Base-by-base conservation (phyloP, 2,329 filamentous ascomycete genomes). In the Botryotinia convoluta region DNA sequence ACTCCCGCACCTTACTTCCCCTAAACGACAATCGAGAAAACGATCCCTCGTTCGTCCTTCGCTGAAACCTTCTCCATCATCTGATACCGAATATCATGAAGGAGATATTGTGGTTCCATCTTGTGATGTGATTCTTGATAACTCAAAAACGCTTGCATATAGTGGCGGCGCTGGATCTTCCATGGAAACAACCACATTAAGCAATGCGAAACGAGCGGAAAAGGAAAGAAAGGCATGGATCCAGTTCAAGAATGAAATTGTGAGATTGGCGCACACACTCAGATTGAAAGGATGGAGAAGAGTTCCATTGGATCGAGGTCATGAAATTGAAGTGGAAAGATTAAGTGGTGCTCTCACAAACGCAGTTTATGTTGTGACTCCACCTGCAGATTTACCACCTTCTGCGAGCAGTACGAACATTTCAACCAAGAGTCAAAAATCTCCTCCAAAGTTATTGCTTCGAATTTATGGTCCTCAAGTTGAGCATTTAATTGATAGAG, bases 401-500 rank as follows among this genome's bases (percentile, higher is more conserved):
- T 71, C 72, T 32, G 39, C 60, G 29, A 71, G 60, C 12, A 76
- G 79, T 72, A 81, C 76, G 39, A 78, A 70, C 77, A 69, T 81
- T 84, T 76, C 84, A 32, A 61, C 62, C 22, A 70, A 78, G 77
- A 69, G 71, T 77, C 77, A 73, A 9, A 79, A 75, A 64, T 77
- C 77, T 4, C 80, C 80, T 0, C 81, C 83, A 5, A 97, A 97
- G 82, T 85, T 99, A 2, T 87, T 99, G 0, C 86, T 99, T 29
- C 92, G 96, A 57, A 92, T 99, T 74, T 99, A 99, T 78, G 96
- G 96, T 0, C 94, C 95, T 0, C 93, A 98, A 79, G 95, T 97
- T 4, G 95, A 97, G 80, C 94, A 98, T 81, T 87, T 99, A 61
- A 99, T 99, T 78, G 95, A 99, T 81, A 89, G 96, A 74, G 93